These are phyloP conservation scores for Gnomoniopsis smithogilvyi DNA, from an alignment of 2,329 filamentous ascomycete species.

Conservation along the genomic window DNA sequence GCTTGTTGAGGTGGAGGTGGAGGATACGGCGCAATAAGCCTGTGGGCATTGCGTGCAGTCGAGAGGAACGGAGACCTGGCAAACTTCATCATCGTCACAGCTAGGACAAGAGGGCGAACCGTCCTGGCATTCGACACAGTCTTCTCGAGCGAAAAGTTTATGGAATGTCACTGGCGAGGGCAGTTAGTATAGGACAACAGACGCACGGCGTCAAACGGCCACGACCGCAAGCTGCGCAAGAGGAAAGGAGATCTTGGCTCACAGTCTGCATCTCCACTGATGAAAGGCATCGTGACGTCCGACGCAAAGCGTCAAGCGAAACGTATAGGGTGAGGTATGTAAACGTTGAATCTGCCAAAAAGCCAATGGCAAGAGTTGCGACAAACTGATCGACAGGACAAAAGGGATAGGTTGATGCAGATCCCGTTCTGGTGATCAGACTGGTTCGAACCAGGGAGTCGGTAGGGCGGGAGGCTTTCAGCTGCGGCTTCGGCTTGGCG, in stretches of 20 bases:
- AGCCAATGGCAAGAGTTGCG: background rate
- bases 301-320: background rate
- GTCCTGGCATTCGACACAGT: conserved; percentile 45
- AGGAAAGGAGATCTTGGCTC: background rate
- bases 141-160: conserved; percentile 36
- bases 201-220: background rate
- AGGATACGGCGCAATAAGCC: conserved; percentile 39
- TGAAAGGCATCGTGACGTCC: conserved; percentile 13
- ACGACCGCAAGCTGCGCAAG: background rate
- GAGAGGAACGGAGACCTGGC: conserved; percentile 42
- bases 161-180: conserved; percentile 22
- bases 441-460: conserved; percentile 2
- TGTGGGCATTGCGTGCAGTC: conserved; percentile 45
- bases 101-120: conserved; percentile 40
- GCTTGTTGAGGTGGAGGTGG: conserved; percentile 19
- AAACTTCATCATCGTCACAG: conserved; percentile 40
- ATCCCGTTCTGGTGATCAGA: conserved; percentile 16
- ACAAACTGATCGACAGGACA: conserved; percentile 15
- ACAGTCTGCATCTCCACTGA: conserved; percentile 3
- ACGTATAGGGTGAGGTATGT: background rate
- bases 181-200: conserved; percentile 3
- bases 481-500: conserved; percentile 9
- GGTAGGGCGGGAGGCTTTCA: conserved; percentile 1
- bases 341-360: background rate
- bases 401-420: conserved; percentile 1